Evolutionary conservation across 2,329 filamentous ascomycete genomes (phyloP).

Genomic region (Stemphylium lycopersici): DNA sequence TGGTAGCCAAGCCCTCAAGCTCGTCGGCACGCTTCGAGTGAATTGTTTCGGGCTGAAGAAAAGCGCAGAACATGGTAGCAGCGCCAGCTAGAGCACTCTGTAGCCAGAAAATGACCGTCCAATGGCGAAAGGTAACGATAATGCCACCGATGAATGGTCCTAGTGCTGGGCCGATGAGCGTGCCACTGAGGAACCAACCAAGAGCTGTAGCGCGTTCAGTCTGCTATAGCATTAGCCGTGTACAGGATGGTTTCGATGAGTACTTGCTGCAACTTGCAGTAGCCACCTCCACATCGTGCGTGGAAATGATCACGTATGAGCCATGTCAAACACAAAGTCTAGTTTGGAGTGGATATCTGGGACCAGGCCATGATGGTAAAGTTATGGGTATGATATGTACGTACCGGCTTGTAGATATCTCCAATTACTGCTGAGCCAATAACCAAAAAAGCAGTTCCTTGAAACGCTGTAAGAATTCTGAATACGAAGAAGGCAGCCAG

Average conservation of each 20-base stretch:
- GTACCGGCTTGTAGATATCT: constrained; percentile 55
- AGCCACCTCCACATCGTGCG: constrained; percentile 1
- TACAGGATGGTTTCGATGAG: background rate
- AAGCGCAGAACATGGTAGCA: constrained; percentile 64
- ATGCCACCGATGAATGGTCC: constrained; percentile 74
- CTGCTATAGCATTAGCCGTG: constrained; percentile 55
- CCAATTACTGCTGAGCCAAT: constrained; percentile 74
- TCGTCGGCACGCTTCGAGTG: constrained; percentile 68
- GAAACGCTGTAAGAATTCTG: constrained; percentile 74
- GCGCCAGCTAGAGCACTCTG: constrained; percentile 71
- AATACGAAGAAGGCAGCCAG: constrained; percentile 75
- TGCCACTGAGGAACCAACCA: constrained; percentile 75
- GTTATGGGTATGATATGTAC: background rate
- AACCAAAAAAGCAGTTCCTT: constrained; percentile 75
- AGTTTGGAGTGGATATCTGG: background rate
- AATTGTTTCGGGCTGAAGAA: constrained; percentile 75
- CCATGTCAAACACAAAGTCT: background rate
- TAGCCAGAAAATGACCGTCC: constrained; percentile 79
- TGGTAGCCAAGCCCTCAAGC: constrained; percentile 60
- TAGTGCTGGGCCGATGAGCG: constrained; percentile 67
- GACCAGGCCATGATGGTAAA: background rate
- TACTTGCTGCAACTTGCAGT: constrained; percentile 11
- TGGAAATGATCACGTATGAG: background rate
- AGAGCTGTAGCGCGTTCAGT: constrained; percentile 74
- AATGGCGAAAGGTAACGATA: constrained; percentile 74